A percentile compares a stretch with the other conserved stretches of the same genome.
phyloP scores from a whole-genome alignment of 495 filamentous ascomycete species.

The Hyphodiscus hymeniophilus region DNA sequence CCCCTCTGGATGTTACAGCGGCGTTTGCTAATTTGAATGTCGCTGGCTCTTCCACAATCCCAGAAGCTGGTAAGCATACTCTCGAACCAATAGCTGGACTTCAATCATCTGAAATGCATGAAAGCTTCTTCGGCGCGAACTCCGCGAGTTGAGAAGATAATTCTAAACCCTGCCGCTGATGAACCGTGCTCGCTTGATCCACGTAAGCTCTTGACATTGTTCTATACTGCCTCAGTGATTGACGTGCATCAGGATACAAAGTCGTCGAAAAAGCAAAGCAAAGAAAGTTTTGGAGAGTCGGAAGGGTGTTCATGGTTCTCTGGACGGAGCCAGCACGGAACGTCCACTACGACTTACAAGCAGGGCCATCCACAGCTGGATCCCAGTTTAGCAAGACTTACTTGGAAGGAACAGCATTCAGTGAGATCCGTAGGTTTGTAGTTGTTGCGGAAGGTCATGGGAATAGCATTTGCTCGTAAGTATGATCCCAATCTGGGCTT shows the following conservation, averaged over 20 bases:
- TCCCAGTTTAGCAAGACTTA: constrained; percentile 2
- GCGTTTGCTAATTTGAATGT: no score
- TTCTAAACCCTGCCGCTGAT: no score
- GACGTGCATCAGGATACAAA: constrained; percentile 5
- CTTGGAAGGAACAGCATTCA: constrained; percentile 2
- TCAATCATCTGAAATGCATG: no score
- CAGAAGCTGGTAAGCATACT: no score
- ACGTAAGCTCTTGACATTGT: no score
- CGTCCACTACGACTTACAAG: background rate
- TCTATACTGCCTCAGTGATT: no score
- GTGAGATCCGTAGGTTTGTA: constrained; percentile 15
- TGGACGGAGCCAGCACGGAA: constrained; percentile 13
- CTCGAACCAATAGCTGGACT: no score
- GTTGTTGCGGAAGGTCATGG: constrained; percentile 6
- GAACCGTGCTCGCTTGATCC: no score
- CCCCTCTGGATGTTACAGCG: no score
- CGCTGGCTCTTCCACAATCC: no score
- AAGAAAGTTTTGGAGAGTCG: constrained; percentile 10
- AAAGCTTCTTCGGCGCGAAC: no score
- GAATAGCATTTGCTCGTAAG: constrained; percentile 13
- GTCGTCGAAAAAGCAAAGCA: background rate
- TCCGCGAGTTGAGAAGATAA: no score
- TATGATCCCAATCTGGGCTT: background rate
- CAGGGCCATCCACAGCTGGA: constrained; percentile 1
- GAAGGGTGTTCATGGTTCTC: constrained; percentile 15